Evolutionary conservation across 768 basidiomycete species (phyloP), one percentile per base, ranked within the genome.

Genomic region (Trametes cingulata): DNA sequence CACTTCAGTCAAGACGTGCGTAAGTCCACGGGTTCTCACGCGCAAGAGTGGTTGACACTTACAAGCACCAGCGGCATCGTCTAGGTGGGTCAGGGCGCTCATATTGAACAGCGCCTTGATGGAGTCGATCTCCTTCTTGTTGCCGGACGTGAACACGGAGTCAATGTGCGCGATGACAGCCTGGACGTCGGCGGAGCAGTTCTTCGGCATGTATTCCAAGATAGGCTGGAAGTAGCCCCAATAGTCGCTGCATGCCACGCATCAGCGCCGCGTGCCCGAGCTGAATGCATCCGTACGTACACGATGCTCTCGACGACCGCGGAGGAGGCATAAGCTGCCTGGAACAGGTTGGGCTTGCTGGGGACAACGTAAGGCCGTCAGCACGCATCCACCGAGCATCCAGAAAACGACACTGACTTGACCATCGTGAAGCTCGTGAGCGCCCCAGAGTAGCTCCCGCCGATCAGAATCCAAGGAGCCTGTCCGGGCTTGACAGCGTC

Each of bases 191-290:
- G 86, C 80, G 8, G 87, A 89, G 72, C 90, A 91, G 70, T 91
- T 91, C 62, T 67, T 48, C 2, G 88, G 85, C 86, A 89, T 90
- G 66, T 82, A 74, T 64, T 82, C 76, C 15, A 83, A 83, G 64
- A 88, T 82, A 13, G 88, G 88, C 60, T 88, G 87, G 70, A 87
- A 90, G 67, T 90, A 91, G 62, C 76, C 76, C 86, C 86, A 89
- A 67, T 83, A 87, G 68, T 87, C 77, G 15, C 82, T 82, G 57
- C 24, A 37, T 49, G 36, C 47, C 25, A 53, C 52, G 33, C 15
- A 48, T 56, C 46, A 47, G 37, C 10, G 9, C 3, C 17, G 17
- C 43, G 41, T 53, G 39, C 0, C n/a, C 36, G 33, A 3, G 20
- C 6, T 12, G 37, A 2, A 37, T 17, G 14, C 15, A 37, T 1